Evolutionary conservation across 2,329 filamentous ascomycete species (phyloP).

Genomic region (Pyricularia sp.): DNA sequence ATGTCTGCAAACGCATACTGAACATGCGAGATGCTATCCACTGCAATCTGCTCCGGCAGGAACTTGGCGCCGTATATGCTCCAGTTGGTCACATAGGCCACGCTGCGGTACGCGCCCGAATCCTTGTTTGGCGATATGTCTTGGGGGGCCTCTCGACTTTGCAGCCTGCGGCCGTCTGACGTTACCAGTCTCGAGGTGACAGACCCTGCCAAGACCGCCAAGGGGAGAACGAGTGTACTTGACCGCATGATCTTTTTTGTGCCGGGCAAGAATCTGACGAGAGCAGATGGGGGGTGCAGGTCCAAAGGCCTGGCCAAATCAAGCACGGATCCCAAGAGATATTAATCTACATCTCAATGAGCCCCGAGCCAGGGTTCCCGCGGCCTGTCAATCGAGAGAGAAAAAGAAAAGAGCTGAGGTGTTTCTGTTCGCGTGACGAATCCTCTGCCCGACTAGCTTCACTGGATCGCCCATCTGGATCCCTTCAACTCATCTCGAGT

Average conservation of each 20-base stretch:
- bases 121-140: neutral
- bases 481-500: neutral
- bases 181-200: neutral
- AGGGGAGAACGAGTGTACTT: neutral
- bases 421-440: neutral
- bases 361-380: no score
- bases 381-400: no score
- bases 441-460: neutral
- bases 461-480: neutral
- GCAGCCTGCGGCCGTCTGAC: neutral
- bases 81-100: constrained; percentile 14
- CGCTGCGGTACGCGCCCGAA: neutral
- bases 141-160: neutral
- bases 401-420: neutral
- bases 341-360: no score
- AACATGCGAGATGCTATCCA: constrained; percentile 61
- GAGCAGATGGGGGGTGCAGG: neutral
- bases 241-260: neutral
- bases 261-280: neutral
- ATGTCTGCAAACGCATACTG: constrained; percentile 49
- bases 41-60: constrained; percentile 57
- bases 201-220: neutral
- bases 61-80: constrained; percentile 34
- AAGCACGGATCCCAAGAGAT: no score
- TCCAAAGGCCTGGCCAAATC: no score